A percentile compares a stretch with the other conserved stretches of the same genome.
phyloP scores from a whole-genome alignment of 163 green algal genomes.

The Coccomyxa subellipsoidea region DNA sequence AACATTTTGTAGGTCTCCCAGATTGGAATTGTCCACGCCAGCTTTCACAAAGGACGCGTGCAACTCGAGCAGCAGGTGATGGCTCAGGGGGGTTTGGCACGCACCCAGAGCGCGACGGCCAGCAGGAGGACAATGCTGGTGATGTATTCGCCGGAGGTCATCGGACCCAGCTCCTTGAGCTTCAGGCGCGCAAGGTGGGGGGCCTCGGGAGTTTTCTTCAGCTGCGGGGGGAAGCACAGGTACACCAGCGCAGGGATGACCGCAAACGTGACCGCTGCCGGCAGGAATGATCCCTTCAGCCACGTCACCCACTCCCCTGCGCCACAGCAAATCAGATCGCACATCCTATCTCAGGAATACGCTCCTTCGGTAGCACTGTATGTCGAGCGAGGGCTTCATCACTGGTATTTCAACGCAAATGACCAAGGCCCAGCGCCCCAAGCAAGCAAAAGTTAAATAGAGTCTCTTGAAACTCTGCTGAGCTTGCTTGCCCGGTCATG shows the following conservation, averaged over 20 bases:
- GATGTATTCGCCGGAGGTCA: conserved; percentile 83
- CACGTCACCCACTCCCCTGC: background rate
- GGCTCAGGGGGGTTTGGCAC: background rate
- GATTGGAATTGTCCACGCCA: too few relatives aligned
- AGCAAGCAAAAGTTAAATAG: too few relatives aligned
- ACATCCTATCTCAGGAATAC: too few relatives aligned
- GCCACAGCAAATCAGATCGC: background rate
- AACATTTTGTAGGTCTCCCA: too few relatives aligned
- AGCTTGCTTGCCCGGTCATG: too few relatives aligned
- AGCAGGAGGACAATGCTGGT: conserved; percentile 85
- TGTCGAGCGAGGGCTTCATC: too few relatives aligned
- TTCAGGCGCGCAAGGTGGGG: conserved; percentile 61
- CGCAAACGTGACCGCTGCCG: conserved; percentile 51
- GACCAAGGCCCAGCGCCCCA: too few relatives aligned
- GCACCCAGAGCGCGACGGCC: conserved; percentile 91
- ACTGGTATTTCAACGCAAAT: too few relatives aligned
- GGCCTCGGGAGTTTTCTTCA: conserved; percentile 94
- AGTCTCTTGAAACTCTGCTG: too few relatives aligned
- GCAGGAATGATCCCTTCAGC: conserved; percentile 58
- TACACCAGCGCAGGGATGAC: conserved; percentile 73
- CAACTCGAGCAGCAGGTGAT: too few relatives aligned
- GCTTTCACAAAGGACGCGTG: too few relatives aligned
- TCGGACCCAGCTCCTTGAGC: conserved; percentile 86
- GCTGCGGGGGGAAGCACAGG: conserved; percentile 65
- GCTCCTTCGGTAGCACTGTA: too few relatives aligned